Evolutionary conservation across 257 asterid genomes (phyloP).

Genomic region (Solanum clarkiae): DNA sequence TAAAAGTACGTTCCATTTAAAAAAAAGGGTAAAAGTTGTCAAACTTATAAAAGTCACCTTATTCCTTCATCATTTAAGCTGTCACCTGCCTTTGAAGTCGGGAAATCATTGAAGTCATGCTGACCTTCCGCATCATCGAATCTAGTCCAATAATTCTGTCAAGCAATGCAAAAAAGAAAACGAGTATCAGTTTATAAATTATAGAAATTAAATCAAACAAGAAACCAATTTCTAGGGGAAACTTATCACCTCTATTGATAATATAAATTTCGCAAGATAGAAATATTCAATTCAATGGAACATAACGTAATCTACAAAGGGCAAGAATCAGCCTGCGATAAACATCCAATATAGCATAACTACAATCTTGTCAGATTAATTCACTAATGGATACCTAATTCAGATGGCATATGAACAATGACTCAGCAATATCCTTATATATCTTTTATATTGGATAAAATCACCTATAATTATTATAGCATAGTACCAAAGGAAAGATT

Average conservation of each 20-base stretch:
- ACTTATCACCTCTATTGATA: not conserved
- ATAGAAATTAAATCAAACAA: slow-evolving; percentile 3
- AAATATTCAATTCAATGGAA: not conserved
- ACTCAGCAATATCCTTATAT: not conserved
- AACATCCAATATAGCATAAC: not conserved
- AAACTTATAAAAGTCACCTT: slow-evolving; percentile 27
- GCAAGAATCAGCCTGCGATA: not conserved
- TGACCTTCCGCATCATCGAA: slow-evolving; percentile 45
- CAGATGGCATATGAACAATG: not conserved
- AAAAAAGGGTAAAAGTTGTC: not conserved
- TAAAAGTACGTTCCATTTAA: not conserved
- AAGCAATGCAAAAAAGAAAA: not conserved
- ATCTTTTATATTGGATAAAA: not conserved
- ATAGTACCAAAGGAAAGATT: not conserved
- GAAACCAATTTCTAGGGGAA: not conserved
- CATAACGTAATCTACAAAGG: not conserved
- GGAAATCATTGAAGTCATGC: slow-evolving; percentile 29
- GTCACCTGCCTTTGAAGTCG: slow-evolving; percentile 12
- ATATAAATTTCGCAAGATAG: not conserved
- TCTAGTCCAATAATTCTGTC: slow-evolving; percentile 44
- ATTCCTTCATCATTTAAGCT: slow-evolving; percentile 18
- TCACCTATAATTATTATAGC: not conserved
- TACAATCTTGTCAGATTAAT: not conserved
- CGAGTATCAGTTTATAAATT: not conserved
- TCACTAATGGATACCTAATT: not conserved